Percentiles rank a stretch among this genome's conserved stretches.
Evolutionary conservation across 2,329 filamentous ascomycete species (phyloP).

Genomic region (Erysiphe pulchra): DNA sequence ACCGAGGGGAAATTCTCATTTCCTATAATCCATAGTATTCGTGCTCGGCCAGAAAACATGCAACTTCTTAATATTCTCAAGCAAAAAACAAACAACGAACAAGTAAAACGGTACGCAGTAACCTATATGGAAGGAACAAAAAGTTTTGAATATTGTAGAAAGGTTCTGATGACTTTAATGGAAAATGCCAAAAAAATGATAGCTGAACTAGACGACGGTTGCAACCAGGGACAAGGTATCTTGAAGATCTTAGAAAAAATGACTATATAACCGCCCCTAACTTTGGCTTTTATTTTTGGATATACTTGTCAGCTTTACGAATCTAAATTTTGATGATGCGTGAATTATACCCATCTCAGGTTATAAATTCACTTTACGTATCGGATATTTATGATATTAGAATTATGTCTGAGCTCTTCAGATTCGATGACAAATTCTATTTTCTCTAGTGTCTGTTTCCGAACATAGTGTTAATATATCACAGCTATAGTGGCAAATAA

Average conservation of each 20-base stretch:
- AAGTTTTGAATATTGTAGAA: slow-evolving; percentile 64
- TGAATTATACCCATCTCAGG: too few relatives aligned
- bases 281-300: too few relatives aligned
- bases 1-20: slow-evolving; percentile 96
- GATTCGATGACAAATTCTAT: too few relatives aligned
- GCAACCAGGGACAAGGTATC: neutral
- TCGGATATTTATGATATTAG: too few relatives aligned
- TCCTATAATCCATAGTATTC: slow-evolving; percentile 82
- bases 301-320: too few relatives aligned
- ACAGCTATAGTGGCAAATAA: too few relatives aligned
- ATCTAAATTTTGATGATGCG: too few relatives aligned
- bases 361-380: too few relatives aligned
- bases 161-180: slow-evolving; percentile 37
- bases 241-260: slow-evolving; percentile 1
- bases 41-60: slow-evolving; percentile 43
- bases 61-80: slow-evolving; percentile 80
- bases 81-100: slow-evolving; percentile 64
- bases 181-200: slow-evolving; percentile 17
- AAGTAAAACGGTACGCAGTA: slow-evolving; percentile 80
- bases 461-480: too few relatives aligned
- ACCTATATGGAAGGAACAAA: slow-evolving; percentile 74
- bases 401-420: too few relatives aligned
- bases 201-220: slow-evolving; percentile 1
- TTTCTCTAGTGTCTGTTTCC: too few relatives aligned
- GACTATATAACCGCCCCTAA: neutral